Percentiles rank a stretch among this genome's conserved stretches.
These are phyloP conservation scores for Turnera subulata DNA, from an alignment of 345 rosid species.

Conservation along the genomic window DNA sequence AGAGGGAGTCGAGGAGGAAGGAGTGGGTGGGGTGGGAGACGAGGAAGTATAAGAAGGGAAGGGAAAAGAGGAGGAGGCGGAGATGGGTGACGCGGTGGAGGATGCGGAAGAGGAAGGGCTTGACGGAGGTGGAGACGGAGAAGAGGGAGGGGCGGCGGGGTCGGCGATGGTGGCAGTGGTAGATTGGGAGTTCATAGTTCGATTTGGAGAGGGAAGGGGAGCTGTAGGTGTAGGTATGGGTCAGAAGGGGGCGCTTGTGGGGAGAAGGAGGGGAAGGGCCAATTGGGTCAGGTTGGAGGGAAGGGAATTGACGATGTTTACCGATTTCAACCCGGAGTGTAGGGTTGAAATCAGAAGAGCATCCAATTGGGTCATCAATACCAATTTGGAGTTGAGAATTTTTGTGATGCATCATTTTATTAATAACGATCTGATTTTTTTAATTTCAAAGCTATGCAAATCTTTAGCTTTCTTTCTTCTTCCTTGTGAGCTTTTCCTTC, in stretches of 20 bases:
- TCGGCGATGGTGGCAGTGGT: no score
- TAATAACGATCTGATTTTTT: no score
- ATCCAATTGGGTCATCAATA: no score
- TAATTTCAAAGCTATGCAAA: no score
- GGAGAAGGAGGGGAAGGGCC: constrained; percentile 41
- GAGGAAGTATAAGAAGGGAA: constrained; percentile 70
- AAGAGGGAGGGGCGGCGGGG: constrained; percentile 30
- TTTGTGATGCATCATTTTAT: no score
- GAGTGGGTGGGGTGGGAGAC: constrained; percentile 82
- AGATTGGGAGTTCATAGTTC: constrained; percentile 43
- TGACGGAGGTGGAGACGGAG: constrained; percentile 43
- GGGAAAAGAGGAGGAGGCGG: constrained; percentile 45
- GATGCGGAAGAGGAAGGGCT: constrained; percentile 41
- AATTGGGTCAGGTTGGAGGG: constrained; percentile 28
- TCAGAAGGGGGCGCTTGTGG: constrained; percentile 56
- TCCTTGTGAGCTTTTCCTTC: no score
- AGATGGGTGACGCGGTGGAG: constrained; percentile 48
- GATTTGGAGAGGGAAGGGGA: constrained; percentile 31
- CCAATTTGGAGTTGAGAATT: no score
- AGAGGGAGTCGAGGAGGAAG: constrained; percentile 77
- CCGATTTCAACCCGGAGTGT: no score
- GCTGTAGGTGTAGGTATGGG: constrained; percentile 31
- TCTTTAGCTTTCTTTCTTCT: no score
- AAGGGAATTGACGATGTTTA: no score
- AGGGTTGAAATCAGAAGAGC: no score